A percentile compares a stretch with the other conserved stretches of the same genome.
Evolutionary conservation across 257 asterid genomes (phyloP).

Genomic region (Jasminum sambac): DNA sequence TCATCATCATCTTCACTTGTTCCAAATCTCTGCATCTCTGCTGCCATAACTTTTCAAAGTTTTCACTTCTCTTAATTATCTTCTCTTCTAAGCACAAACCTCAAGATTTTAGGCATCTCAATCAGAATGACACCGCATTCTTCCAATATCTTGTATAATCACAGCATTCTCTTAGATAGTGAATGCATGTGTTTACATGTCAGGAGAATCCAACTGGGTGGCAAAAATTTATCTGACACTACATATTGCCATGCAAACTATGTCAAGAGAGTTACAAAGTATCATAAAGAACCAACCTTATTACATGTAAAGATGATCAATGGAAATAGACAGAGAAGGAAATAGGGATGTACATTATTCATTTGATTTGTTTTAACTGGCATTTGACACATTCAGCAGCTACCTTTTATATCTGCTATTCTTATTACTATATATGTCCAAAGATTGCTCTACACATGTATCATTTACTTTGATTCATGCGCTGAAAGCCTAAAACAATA

Average conservation of each 20-base stretch:
- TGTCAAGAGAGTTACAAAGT: constrained; percentile 5
- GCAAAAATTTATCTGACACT: constrained; percentile 24
- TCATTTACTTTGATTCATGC: constrained; percentile 19
- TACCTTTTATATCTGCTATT: constrained; percentile 8
- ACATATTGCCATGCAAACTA: constrained; percentile 16
- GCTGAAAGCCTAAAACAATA: constrained; percentile 1
- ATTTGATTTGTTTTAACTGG: constrained; percentile 6
- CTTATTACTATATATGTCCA: constrained; percentile 1
- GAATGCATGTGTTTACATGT: constrained; percentile 15
- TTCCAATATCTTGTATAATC: constrained; percentile 19
- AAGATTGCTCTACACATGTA: neutral
- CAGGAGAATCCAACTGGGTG: constrained; percentile 13
- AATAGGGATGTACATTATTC: constrained; percentile 2
- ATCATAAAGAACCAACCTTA: neutral
- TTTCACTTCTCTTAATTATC: constrained; percentile 27
- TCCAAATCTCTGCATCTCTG: constrained; percentile 75
- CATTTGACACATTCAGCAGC: constrained; percentile 7
- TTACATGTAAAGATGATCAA: neutral
- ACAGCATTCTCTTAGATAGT: constrained; percentile 11
- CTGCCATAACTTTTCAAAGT: constrained; percentile 41
- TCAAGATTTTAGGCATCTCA: constrained; percentile 17
- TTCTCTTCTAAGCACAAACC: constrained; percentile 26
- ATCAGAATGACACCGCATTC: constrained; percentile 23
- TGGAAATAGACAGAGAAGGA: neutral
- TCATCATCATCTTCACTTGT: constrained; percentile 88